Percentiles rank a stretch among this genome's conserved stretches.
These are phyloP conservation scores for Rhododendron williamsianum DNA, from an alignment of 148 eudicot genomes.

Conservation along the genomic window DNA sequence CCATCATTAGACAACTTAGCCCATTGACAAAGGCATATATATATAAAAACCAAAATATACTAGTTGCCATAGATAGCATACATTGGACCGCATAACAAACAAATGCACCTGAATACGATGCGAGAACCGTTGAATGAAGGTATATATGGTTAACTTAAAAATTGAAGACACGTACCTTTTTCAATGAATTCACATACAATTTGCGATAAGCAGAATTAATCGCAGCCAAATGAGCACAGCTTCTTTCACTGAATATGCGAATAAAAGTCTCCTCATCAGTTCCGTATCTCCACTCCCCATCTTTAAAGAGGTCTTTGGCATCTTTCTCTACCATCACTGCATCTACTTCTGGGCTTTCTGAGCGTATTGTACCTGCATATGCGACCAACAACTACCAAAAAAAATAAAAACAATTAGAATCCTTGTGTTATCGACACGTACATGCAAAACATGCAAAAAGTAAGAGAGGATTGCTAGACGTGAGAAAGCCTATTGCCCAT, in stretches of 20 bases:
- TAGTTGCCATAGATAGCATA: neutral
- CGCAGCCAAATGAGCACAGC: slow-evolving; percentile 73
- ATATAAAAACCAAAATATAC: too few species aligned
- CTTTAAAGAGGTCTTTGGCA: slow-evolving; percentile 66
- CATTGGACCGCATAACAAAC: neutral
- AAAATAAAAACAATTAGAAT: neutral
- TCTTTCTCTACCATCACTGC: slow-evolving; percentile 47
- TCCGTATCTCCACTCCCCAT: slow-evolving; percentile 79
- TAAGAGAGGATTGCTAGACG: too few species aligned
- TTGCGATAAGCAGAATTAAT: slow-evolving; percentile 43
- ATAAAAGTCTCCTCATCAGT: slow-evolving; percentile 75
- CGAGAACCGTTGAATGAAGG: neutral
- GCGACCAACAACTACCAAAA: slow-evolving; percentile 62
- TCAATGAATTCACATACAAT: slow-evolving; percentile 38
- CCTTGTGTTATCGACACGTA: too few species aligned
- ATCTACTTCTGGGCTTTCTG: slow-evolving; percentile 73
- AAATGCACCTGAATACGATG: neutral
- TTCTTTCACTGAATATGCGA: slow-evolving; percentile 62
- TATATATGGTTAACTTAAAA: neutral
- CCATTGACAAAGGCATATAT: too few species aligned
- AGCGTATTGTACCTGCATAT: slow-evolving; percentile 37
- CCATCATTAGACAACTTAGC: too few species aligned
- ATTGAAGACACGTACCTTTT: slow-evolving; percentile 23
- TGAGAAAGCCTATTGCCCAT: neutral
- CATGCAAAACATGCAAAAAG: too few species aligned